A percentile compares a stretch with the other conserved stretches of the same genome.
phyloP scores from a whole-genome alignment of 2,329 filamentous ascomycete genomes.

The Pseudogymnoascus sp. region DNA sequence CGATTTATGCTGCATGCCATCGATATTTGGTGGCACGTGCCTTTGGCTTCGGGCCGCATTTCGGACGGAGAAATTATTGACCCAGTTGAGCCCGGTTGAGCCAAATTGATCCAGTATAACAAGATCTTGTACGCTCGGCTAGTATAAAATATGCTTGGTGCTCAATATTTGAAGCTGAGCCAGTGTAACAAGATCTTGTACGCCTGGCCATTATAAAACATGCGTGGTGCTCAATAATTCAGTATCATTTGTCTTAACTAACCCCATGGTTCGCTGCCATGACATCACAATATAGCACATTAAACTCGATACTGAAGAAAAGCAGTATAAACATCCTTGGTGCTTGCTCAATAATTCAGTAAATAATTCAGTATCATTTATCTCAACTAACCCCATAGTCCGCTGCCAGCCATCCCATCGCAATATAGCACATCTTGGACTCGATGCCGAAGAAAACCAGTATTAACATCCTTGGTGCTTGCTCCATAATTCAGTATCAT shows the following conservation, averaged over 20 bases:
- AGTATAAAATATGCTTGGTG: neutral
- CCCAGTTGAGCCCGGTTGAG: neutral
- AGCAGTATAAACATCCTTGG: neutral
- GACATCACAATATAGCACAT: neutral
- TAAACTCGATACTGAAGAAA: neutral
- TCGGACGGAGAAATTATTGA: constrained; percentile 1
- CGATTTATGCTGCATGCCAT: neutral
- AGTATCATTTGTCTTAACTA: neutral
- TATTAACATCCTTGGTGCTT: neutral
- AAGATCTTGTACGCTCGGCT: neutral
- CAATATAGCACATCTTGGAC: neutral
- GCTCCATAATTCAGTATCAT: neutral
- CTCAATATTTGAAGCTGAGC: neutral
- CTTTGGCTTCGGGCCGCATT: constrained; percentile 3
- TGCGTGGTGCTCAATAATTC: neutral
- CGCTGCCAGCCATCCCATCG: neutral
- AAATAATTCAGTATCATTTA: neutral
- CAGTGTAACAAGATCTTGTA: neutral
- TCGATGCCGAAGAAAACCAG: neutral
- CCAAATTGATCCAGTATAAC: neutral
- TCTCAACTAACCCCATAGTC: neutral
- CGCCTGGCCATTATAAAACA: neutral
- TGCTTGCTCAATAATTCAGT: neutral
- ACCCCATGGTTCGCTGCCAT: too few relatives aligned
- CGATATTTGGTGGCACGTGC: neutral